These are phyloP conservation scores for Penicillium sp. DNA, from an alignment of 2,329 filamentous ascomycete species.

Conservation along the genomic window DNA sequence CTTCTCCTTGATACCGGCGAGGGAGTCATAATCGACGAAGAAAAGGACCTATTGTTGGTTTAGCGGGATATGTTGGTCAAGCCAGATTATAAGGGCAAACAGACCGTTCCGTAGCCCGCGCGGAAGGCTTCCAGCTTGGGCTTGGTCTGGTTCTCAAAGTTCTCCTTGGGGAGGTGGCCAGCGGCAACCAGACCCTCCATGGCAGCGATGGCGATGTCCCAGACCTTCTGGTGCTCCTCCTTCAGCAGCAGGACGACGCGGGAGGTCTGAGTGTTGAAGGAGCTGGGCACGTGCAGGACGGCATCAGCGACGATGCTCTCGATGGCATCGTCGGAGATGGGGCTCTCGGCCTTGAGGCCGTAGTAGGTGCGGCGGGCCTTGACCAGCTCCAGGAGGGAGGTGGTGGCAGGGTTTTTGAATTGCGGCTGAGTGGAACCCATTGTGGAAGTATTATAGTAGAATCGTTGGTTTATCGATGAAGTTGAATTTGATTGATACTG, in stretches of 20 bases:
- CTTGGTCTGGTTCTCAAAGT: slow-evolving; percentile 40
- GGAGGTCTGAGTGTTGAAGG: slow-evolving; percentile 80
- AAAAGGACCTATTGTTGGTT: slow-evolving; percentile 72
- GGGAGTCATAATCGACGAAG: slow-evolving; percentile 64
- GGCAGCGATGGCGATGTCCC: slow-evolving; percentile 64
- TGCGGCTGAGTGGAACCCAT: slow-evolving; percentile 31
- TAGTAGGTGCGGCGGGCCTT: slow-evolving; percentile 29
- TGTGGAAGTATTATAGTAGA: slow-evolving; percentile 29
- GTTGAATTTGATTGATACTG: too few species aligned
- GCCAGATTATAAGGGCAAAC: slow-evolving; percentile 32
- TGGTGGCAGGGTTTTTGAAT: slow-evolving; percentile 29
- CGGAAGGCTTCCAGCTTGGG: slow-evolving; percentile 52
- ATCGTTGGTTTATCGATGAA: too few species aligned
- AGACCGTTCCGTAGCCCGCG: slow-evolving; percentile 64
- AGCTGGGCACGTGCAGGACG: slow-evolving; percentile 61
- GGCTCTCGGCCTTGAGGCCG: slow-evolving; percentile 26
- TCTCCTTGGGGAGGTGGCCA: slow-evolving; percentile 47
- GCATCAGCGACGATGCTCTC: slow-evolving; percentile 33
- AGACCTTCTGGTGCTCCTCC: slow-evolving; percentile 77
- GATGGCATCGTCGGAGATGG: slow-evolving; percentile 28
- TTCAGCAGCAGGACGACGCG: slow-evolving; percentile 69
- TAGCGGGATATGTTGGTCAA: background rate
- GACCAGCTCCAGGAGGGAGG: slow-evolving; percentile 25
- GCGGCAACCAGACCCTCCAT: slow-evolving; percentile 38
- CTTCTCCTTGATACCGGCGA: slow-evolving; percentile 52